phyloP scores from a whole-genome alignment of 331 rosid genomes.

The Rhamnella rubrinervis region DNA sequence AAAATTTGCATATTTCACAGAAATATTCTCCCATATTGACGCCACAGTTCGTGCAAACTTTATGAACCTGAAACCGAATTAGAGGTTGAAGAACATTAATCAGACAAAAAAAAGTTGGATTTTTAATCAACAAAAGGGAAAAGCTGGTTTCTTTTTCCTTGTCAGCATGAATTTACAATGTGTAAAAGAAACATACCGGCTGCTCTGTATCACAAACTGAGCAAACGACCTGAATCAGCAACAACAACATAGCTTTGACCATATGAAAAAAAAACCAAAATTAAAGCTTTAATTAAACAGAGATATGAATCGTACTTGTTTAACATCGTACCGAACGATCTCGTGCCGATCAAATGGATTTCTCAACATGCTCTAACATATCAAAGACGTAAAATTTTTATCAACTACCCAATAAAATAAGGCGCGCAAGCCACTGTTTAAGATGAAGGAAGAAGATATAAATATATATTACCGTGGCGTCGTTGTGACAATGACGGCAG shows the following conservation, averaged over 20 bases:
- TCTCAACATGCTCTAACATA: conserved; percentile 55
- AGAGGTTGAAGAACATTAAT: neutral
- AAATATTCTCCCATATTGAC: conserved; percentile 87
- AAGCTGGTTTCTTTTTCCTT: neutral
- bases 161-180: neutral
- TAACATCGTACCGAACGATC: conserved; percentile 66
- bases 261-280: neutral
- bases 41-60: conserved; percentile 86
- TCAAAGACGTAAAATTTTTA: conserved; percentile 9
- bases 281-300: neutral
- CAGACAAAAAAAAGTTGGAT: neutral
- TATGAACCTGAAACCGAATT: conserved; percentile 54
- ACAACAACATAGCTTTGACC: neutral
- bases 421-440: neutral
- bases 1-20: conserved; percentile 80
- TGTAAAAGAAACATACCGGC: conserved; percentile 51
- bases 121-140: neutral
- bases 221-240: conserved; percentile 74
- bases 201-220: conserved; percentile 93
- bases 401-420: conserved; percentile 15
- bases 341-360: conserved; percentile 71
- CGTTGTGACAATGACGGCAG: conserved; percentile 92
- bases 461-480: conserved; percentile 51
- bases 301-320: conserved; percentile 50
- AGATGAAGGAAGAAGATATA: neutral